These are phyloP conservation scores for Gryganskiella cystojenkinii DNA, from an alignment of 192 early-diverging fungal genomes.

Conservation along the genomic window DNA sequence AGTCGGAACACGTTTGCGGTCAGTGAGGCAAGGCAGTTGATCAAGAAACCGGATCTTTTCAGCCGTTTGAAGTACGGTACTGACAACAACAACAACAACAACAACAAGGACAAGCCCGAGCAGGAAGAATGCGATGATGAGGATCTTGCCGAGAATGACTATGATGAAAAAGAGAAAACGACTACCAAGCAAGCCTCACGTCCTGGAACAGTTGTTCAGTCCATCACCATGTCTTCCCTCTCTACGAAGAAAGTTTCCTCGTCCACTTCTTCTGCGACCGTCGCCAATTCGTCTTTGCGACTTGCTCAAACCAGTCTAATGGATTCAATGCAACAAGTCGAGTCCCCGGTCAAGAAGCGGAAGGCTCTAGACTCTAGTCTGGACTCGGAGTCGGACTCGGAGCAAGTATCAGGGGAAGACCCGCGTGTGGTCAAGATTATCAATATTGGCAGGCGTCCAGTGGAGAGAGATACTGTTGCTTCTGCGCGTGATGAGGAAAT, in stretches of 20 bases:
- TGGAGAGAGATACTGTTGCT: too few relatives aligned
- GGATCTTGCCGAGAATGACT: neutral
- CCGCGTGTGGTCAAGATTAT: too few relatives aligned
- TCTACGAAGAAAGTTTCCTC: neutral
- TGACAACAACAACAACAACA: neutral
- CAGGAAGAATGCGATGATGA: neutral
- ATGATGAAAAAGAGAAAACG: too few relatives aligned
- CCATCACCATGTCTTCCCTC: neutral
- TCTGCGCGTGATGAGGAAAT: too few relatives aligned
- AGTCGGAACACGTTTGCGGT: constrained; percentile 61
- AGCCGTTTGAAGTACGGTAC: constrained; percentile 1
- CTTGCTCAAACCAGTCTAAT: constrained; percentile 1
- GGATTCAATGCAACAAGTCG: too few relatives aligned
- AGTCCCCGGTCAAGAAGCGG: too few relatives aligned
- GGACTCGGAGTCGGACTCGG: too few relatives aligned
- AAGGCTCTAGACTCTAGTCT: too few relatives aligned
- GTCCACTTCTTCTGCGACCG: neutral
- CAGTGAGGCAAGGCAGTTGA: constrained; percentile 35
- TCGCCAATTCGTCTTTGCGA: neutral
- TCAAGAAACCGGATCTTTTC: constrained; percentile 42
- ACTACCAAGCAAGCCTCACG: too few relatives aligned
- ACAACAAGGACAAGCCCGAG: neutral
- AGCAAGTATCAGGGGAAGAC: too few relatives aligned
- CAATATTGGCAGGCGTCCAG: too few relatives aligned
- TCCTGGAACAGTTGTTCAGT: too few relatives aligned